phyloP scores from a whole-genome alignment of 805 yeast genomes.

The Sporopachydermia quercuum region DNA sequence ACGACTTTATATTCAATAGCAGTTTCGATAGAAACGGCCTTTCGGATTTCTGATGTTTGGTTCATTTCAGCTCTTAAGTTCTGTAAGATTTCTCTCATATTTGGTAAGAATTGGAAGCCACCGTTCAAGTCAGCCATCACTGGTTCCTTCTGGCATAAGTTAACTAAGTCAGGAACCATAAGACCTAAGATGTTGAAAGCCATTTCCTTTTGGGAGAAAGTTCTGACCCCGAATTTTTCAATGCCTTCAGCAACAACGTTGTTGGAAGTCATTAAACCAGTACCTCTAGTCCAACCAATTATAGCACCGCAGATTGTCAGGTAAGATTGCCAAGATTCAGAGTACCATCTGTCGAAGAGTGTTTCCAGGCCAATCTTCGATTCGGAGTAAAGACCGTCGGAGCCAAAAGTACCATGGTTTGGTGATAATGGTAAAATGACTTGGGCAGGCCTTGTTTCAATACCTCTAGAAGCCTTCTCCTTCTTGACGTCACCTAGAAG shows the following conservation, averaged over 20 bases:
- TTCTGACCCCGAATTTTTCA: conserved; percentile 90
- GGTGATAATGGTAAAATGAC: conserved; percentile 94
- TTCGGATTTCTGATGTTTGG: conserved; percentile 81
- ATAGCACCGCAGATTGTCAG: conserved; percentile 96
- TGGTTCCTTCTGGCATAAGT: conserved; percentile 84
- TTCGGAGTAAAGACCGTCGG: conserved; percentile 96
- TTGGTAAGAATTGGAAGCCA: conserved; percentile 88
- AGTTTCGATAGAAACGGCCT: conserved; percentile 89
- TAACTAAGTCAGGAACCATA: conserved; percentile 71
- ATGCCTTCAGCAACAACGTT: conserved; percentile 96
- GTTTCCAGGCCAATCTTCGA: conserved; percentile 93
- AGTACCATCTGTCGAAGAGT: conserved; percentile 95
- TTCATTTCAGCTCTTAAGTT: conserved; percentile 57
- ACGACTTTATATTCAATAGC: conserved; percentile 78
- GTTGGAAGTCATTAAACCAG: conserved; percentile 96
- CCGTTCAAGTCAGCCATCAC: conserved; percentile 98
- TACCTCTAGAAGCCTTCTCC: conserved; percentile 59
- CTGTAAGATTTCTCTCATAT: conserved; percentile 77
- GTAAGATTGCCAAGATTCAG: conserved; percentile 92
- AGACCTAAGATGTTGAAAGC: conserved; percentile 95
- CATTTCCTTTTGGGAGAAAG: conserved; percentile 98
- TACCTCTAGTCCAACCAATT: conserved; percentile 99
- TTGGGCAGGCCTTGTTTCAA: conserved; percentile 96
- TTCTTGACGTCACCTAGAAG: conserved; percentile 81
- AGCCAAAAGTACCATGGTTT: conserved; percentile 97